phyloP scores from a whole-genome alignment of 2,329 filamentous ascomycete species.

The Cladophialophora yegresii region DNA sequence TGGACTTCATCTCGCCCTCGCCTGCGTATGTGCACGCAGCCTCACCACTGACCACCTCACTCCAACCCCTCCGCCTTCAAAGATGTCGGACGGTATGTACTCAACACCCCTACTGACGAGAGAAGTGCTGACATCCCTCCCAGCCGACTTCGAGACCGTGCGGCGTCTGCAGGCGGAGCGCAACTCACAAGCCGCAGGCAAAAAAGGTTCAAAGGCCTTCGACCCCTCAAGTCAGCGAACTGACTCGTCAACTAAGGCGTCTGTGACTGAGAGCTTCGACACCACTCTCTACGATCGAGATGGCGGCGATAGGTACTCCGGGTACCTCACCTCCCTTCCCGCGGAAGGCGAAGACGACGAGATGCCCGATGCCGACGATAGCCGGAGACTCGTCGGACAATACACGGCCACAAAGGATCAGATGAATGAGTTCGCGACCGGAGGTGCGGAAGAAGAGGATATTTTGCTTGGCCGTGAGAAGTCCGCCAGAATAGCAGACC shows the following conservation, averaged over 20 bases:
- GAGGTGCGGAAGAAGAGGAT: constrained; percentile 90
- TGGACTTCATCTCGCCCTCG: not conserved
- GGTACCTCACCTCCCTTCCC: constrained; percentile 88
- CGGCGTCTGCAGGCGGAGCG: constrained; percentile 89
- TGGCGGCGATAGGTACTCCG: constrained; percentile 76
- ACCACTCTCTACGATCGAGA: constrained; percentile 77
- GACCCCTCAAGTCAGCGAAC: constrained; percentile 77
- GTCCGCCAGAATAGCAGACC: constrained; percentile 84
- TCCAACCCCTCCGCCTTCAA: constrained; percentile 9
- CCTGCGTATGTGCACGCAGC: not conserved
- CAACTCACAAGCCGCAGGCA: constrained; percentile 73
- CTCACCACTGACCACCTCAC: not conserved
- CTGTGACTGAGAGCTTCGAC: constrained; percentile 83
- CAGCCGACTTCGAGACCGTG: constrained; percentile 86
- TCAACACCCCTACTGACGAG: not conserved
- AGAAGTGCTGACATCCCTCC: constrained; percentile 77
- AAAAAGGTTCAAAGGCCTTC: constrained; percentile 79
- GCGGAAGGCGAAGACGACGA: constrained; percentile 75
- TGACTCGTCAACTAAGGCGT: constrained; percentile 85
- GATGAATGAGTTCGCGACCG: constrained; percentile 89
- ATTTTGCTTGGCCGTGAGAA: constrained; percentile 83
- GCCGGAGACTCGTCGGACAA: constrained; percentile 82
- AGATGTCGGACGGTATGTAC: constrained; percentile 32
- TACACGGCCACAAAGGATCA: constrained; percentile 91
- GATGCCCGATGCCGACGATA: constrained; percentile 69